phyloP scores from a whole-genome alignment of 2,329 filamentous ascomycete genomes.

The Seiridium cupressi region DNA sequence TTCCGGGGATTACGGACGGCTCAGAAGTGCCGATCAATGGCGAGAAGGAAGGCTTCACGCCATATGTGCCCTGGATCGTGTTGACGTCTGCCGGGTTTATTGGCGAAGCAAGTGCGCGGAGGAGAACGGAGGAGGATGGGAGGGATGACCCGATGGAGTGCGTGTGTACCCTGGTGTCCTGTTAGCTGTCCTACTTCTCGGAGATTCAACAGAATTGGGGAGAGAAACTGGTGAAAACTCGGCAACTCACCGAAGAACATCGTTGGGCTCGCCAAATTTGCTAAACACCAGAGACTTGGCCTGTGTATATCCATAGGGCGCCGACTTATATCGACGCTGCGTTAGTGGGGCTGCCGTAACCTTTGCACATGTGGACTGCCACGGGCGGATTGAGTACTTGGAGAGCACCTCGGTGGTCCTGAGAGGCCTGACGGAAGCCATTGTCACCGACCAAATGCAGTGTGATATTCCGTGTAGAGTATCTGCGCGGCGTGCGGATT shows the following conservation, averaged over 20 bases:
- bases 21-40: slow-evolving; percentile 72
- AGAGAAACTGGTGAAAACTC: neutral
- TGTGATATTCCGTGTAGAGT: neutral
- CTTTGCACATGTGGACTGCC: slow-evolving; percentile 11
- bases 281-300: slow-evolving; percentile 79
- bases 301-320: slow-evolving; percentile 78
- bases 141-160: slow-evolving; percentile 77
- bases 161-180: slow-evolving; percentile 57
- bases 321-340: slow-evolving; percentile 49
- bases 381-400: neutral
- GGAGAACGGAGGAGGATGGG: slow-evolving; percentile 63
- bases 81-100: slow-evolving; percentile 99
- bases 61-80: slow-evolving; percentile 95
- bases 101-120: slow-evolving; percentile 85
- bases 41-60: slow-evolving; percentile 76
- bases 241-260: slow-evolving; percentile 58
- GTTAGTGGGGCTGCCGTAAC: slow-evolving; percentile 15
- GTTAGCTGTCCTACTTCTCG: neutral
- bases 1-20: slow-evolving; percentile 78
- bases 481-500: neutral
- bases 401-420: neutral
- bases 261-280: slow-evolving; percentile 70
- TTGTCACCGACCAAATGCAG: neutral
- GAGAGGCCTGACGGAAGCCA: slow-evolving; percentile 4
- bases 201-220: no score